Conservation (phyloP, 805 yeast genomes). For the Candida sonorensis region DNA sequence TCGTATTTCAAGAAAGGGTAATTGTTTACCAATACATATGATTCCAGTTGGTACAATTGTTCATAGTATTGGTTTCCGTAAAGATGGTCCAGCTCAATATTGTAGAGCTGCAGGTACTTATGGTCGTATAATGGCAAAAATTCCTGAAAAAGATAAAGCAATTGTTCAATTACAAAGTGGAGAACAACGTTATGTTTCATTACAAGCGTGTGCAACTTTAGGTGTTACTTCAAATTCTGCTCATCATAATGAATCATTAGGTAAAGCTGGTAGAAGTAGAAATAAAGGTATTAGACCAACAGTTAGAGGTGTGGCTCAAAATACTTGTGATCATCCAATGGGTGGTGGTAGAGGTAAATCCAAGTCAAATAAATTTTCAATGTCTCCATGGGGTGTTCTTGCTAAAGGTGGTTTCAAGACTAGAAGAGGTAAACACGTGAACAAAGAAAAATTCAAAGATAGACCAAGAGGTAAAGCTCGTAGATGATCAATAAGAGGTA, state of each 20-base stretch:
- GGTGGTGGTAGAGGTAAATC: slow-evolving; percentile 99
- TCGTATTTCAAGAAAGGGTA: slow-evolving; percentile 85
- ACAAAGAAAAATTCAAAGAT: slow-evolving; percentile 81
- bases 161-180: slow-evolving; percentile 82
- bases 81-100: slow-evolving; percentile 75
- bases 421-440: slow-evolving; percentile 80
- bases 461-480: slow-evolving; percentile 69
- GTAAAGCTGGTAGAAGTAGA: slow-evolving; percentile 95
- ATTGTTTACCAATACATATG: slow-evolving; percentile 87
- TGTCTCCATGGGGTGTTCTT: slow-evolving; percentile 93
- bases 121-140: slow-evolving; percentile 78
- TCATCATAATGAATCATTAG: slow-evolving; percentile 81
- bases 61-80: slow-evolving; percentile 77
- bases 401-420: slow-evolving; percentile 93
- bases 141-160: slow-evolving; percentile 64
- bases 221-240: slow-evolving; percentile 92
- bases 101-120: slow-evolving; percentile 94
- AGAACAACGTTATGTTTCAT: slow-evolving; percentile 83
- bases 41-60: slow-evolving; percentile 91
- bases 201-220: slow-evolving; percentile 87
- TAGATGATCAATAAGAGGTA: slow-evolving; percentile 2
- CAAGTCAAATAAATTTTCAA: slow-evolving; percentile 89
- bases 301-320: slow-evolving; percentile 98
- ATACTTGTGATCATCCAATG: slow-evolving; percentile 94
- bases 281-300: slow-evolving; percentile 90